phyloP scores from a whole-genome alignment of 2,329 filamentous ascomycete species.

The Aspergillus bombycis region DNA sequence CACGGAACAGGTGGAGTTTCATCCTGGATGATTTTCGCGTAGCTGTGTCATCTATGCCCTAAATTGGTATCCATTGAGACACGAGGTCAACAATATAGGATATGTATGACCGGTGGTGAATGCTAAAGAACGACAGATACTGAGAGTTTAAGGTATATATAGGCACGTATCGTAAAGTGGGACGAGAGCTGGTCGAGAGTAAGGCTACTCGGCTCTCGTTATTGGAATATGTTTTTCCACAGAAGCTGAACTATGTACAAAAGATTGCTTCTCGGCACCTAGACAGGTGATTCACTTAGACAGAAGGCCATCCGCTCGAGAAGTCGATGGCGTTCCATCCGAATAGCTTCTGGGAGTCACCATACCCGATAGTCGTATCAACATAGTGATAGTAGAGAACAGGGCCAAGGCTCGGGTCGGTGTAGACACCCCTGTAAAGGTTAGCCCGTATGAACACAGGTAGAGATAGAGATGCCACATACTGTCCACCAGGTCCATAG shows the following conservation, averaged over 20 bases:
- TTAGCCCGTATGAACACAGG: constrained; percentile 11
- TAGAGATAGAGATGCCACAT: constrained; percentile 39
- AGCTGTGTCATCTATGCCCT: too few species aligned
- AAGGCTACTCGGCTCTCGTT: too few species aligned
- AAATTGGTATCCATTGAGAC: neutral
- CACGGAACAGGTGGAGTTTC: neutral
- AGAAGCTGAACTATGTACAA: neutral
- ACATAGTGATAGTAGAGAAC: constrained; percentile 68
- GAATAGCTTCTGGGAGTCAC: constrained; percentile 51
- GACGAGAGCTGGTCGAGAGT: too few species aligned
- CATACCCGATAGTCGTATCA: constrained; percentile 57
- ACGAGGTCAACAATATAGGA: neutral
- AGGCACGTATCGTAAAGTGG: too few species aligned
- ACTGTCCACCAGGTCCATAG: constrained; percentile 69
- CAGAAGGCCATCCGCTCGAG: constrained; percentile 49
- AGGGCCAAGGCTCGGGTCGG: constrained; percentile 47
- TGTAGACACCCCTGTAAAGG: constrained; percentile 32
- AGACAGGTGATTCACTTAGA: constrained; percentile 24
- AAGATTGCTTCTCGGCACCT: too few species aligned
- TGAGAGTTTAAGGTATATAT: too few species aligned
- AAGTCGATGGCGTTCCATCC: constrained; percentile 52
- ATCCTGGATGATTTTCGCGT: too few species aligned
- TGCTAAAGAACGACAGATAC: neutral
- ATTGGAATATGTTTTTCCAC: neutral
- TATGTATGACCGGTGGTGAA: neutral